phyloP scores from a whole-genome alignment of 2,329 filamentous ascomycete species.

The Epichloe festucae region DNA sequence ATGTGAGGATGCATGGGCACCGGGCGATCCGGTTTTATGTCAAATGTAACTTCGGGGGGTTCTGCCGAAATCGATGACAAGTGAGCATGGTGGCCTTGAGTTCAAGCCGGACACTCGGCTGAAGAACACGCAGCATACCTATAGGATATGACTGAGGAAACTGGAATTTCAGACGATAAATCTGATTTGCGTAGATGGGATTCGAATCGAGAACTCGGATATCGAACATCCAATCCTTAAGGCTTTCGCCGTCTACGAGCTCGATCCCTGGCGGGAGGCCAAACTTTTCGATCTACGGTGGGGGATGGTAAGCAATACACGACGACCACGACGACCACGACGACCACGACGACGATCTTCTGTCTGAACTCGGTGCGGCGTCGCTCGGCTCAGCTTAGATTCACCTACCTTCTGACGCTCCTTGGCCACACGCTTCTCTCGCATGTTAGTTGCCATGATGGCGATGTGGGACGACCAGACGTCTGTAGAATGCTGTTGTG shows the following conservation, averaged over 20 bases:
- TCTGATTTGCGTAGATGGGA: slow-evolving; percentile 70
- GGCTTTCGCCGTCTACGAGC: slow-evolving; percentile 68
- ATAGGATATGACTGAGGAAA: slow-evolving; percentile 84
- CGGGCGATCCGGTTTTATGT: slow-evolving; percentile 46
- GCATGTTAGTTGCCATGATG: slow-evolving; percentile 15
- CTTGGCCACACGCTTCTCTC: slow-evolving; percentile 16
- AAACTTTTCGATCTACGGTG: slow-evolving; percentile 36
- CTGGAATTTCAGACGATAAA: slow-evolving; percentile 74
- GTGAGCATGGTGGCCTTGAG: background rate
- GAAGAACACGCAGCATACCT: slow-evolving; percentile 39
- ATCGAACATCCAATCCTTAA: slow-evolving; percentile 74
- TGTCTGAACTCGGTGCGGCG: background rate
- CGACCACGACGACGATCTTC: background rate
- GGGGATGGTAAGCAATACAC: slow-evolving; percentile 3
- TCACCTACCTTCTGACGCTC: slow-evolving; percentile 16
- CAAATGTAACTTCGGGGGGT: slow-evolving; percentile 87
- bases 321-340: slow-evolving; percentile 1
- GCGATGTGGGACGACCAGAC: slow-evolving; percentile 1
- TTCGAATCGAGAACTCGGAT: slow-evolving; percentile 84
- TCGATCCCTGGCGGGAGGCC: slow-evolving; percentile 57
- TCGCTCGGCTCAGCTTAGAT: background rate
- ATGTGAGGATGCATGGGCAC: slow-evolving; percentile 96
- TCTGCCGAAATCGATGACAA: slow-evolving; percentile 36
- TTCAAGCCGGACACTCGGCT: background rate
- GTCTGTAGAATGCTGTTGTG: background rate